These are phyloP conservation scores for Starmerella floricola DNA, from an alignment of 805 yeast genomes.

Conservation along the genomic window DNA sequence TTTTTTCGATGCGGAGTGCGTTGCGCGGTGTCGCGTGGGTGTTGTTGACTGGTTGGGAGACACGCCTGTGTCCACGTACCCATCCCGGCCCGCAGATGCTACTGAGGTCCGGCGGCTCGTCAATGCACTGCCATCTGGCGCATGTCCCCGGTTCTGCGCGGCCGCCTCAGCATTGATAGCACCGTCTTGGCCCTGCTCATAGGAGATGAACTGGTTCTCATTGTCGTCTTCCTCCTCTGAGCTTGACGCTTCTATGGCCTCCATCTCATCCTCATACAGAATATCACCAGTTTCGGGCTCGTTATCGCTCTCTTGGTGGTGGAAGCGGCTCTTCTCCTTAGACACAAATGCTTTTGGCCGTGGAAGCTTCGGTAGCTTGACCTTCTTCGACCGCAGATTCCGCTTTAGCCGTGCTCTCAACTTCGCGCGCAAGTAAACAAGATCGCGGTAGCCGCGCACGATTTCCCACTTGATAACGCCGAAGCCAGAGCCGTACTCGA, in stretches of 20 bases:
- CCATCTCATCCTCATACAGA: slow-evolving; percentile 3
- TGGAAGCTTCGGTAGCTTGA: slow-evolving; percentile 37
- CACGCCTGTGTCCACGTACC: too few species aligned
- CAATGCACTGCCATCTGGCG: too few species aligned
- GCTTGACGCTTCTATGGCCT: slow-evolving; percentile 1
- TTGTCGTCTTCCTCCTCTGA: slow-evolving; percentile 1
- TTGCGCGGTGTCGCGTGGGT: too few species aligned
- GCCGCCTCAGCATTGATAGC: slow-evolving; percentile 18
- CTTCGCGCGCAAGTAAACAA: slow-evolving; percentile 57
- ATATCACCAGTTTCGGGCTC: not conserved
- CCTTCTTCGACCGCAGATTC: slow-evolving; percentile 19
- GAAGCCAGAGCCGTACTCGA: slow-evolving; percentile 84
- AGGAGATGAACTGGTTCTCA: not conserved
- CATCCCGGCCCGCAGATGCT: not conserved
- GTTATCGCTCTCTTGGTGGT: not conserved
- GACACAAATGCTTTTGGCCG: slow-evolving; percentile 17
- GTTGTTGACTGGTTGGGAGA: too few species aligned
- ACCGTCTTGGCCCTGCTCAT: not conserved
- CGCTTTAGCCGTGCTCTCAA: slow-evolving; percentile 27
- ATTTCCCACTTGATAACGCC: slow-evolving; percentile 71
- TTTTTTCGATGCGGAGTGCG: not conserved
- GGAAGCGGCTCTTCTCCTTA: too few species aligned
- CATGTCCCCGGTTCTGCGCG: too few species aligned
- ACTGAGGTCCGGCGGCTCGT: slow-evolving; percentile 24
- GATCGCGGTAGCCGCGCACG: slow-evolving; percentile 56